Base-by-base conservation (phyloP, 2,329 filamentous ascomycete genomes). In the Monascus ruber region DNA sequence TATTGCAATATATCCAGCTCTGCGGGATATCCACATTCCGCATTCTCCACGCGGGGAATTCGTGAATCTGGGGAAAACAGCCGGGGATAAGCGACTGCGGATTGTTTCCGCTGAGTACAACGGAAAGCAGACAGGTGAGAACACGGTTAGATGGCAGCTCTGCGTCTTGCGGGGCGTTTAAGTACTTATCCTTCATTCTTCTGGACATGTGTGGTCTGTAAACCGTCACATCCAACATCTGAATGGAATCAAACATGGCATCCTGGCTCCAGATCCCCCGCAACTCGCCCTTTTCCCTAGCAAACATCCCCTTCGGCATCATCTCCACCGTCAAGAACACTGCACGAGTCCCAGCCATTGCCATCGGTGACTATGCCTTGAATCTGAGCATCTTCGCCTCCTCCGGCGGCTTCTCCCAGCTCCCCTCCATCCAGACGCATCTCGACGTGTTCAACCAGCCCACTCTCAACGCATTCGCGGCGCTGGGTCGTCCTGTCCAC, bases 281-380 rank as follows among this genome's bases (percentile, higher is more conserved):
- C 38, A 65, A 69, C 41, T 80, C 74, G 41, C 77, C 79, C 52
- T 87, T 87, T 63, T 85, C 83, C 6, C 66, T 89, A 37, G 77
- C 80, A 53, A 91, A 91, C 56, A 81, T 91, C 39, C 85, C 85
- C 1, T 89, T 89, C 54, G 85, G 85, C 52, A 79, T 91, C 65
- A 84, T 91, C 55, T 81, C 78, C 26, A 81, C 81, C 1, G 47
- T 69, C 2, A 59, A 68, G 5, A 69, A 75, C 42, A 51, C 69
- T 7, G 69, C 69, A 25, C 81, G 71, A 1, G 78, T 79, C 26
- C 72, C 78, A 6, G 84, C 82, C 9, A 65, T 84, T 43, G 83
- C 83, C 6, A 82, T 91, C 49, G 85, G 84, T 36, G 72, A 79
- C 27, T 67, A 83, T 59, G 82, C 77, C 0, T 64, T 91, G 34